These are phyloP conservation scores for Globisporangium solare DNA, from an alignment of 352 stramenopile species.

Conservation along the genomic window DNA sequence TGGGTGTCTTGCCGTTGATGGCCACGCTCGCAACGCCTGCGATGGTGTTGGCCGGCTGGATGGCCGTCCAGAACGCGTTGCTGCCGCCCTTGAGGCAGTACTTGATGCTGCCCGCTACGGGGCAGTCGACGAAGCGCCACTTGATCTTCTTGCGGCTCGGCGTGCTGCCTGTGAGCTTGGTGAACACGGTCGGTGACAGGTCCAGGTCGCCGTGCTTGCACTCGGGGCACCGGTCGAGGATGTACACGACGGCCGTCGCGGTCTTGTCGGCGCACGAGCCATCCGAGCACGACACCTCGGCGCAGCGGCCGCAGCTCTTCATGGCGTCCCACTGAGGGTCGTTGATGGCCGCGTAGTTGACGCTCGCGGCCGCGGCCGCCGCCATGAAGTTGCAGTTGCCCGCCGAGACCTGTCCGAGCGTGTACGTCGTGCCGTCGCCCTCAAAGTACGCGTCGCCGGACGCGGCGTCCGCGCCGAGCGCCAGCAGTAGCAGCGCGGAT, in stretches of 20 bases:
- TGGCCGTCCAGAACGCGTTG: constrained; percentile 48
- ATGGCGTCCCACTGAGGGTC: constrained; percentile 33
- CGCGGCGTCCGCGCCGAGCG: not conserved
- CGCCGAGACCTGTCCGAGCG: constrained; percentile 18
- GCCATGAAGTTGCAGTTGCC: constrained; percentile 63
- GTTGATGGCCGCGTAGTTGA: constrained; percentile 52
- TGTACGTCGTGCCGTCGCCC: constrained; percentile 45
- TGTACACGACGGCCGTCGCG: constrained; percentile 50
- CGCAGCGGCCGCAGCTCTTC: constrained; percentile 39
- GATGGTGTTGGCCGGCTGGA: constrained; percentile 56
- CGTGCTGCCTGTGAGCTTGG: constrained; percentile 54
- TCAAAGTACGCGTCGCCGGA: constrained; percentile 13
- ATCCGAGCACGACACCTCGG: constrained; percentile 52
- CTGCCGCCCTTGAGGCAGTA: constrained; percentile 69
- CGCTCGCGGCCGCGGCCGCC: constrained; percentile 17
- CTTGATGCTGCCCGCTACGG: constrained; percentile 40
- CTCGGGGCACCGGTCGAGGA: constrained; percentile 71
- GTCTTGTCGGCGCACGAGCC: constrained; percentile 38
- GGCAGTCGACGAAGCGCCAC: constrained; percentile 73
- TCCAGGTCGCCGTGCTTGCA: constrained; percentile 65
- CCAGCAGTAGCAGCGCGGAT: constrained; percentile 13
- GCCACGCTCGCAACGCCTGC: constrained; percentile 47
- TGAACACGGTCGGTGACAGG: constrained; percentile 65
- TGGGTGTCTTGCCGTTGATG: constrained; percentile 51
- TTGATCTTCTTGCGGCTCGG: constrained; percentile 47